phyloP scores from a whole-genome alignment of 805 yeast genomes.

The Danielozyma ontarioensis region DNA sequence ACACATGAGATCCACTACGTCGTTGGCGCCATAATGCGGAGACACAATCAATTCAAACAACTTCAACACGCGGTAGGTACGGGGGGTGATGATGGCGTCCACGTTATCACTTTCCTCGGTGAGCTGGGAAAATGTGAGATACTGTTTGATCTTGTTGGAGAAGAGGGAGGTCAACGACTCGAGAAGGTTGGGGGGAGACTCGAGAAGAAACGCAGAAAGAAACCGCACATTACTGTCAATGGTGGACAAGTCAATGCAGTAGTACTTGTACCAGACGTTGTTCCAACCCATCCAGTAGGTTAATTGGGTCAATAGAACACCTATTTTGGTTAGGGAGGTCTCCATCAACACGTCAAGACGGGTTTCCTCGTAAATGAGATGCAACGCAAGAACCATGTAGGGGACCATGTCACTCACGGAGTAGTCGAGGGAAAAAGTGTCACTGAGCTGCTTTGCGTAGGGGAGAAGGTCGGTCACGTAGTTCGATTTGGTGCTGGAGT shows the following conservation, averaged over 20 bases:
- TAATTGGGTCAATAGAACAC: constrained; percentile 54
- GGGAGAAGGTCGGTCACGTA: constrained; percentile 27
- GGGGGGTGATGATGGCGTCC: constrained; percentile 60
- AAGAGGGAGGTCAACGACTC: constrained; percentile 50
- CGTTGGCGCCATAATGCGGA: constrained; percentile 43
- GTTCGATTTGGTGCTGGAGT: constrained; percentile 18
- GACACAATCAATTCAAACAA: constrained; percentile 62
- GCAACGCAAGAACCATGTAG: constrained; percentile 62
- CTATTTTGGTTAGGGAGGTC: constrained; percentile 35
- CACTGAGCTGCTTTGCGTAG: constrained; percentile 22
- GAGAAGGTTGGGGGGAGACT: constrained; percentile 57
- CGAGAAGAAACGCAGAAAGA: constrained; percentile 41
- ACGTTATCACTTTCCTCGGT: constrained; percentile 56
- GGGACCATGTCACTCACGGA: constrained; percentile 53
- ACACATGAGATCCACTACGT: constrained; percentile 58
- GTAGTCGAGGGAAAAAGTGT: constrained; percentile 26
- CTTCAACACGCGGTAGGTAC: constrained; percentile 54
- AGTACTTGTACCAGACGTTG: constrained; percentile 55
- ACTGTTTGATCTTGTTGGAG: constrained; percentile 43
- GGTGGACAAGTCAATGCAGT: constrained; percentile 28
- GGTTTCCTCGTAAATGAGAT: constrained; percentile 72
- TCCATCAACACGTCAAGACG: constrained; percentile 48
- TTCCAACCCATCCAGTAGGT: constrained; percentile 74
- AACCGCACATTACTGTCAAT: constrained; percentile 40
- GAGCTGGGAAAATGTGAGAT: constrained; percentile 61